Evolutionary conservation across 2,329 filamentous ascomycete species (phyloP).

Genomic region (Cladosporium sp.): DNA sequence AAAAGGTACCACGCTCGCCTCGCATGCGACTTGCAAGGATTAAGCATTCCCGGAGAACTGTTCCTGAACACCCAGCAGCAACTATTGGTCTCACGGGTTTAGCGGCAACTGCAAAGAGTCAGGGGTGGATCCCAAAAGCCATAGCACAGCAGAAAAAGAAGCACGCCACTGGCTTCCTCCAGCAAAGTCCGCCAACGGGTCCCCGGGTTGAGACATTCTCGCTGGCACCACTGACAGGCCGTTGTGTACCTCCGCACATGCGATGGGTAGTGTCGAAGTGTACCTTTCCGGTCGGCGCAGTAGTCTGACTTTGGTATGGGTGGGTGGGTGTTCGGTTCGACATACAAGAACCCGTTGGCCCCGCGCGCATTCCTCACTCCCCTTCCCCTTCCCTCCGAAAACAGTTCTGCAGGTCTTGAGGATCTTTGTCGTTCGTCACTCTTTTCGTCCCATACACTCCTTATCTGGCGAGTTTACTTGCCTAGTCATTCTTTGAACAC

Average conservation of each 20-base stretch:
- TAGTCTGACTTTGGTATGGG: slow-evolving; percentile 64
- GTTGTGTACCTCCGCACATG: slow-evolving; percentile 7
- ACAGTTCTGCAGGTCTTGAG: slow-evolving; percentile 13
- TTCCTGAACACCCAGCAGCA: background rate
- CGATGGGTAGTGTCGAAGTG: background rate
- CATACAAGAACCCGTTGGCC: slow-evolving; percentile 9
- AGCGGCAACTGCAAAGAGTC: slow-evolving; percentile 1
- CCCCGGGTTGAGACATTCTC: slow-evolving; percentile 12
- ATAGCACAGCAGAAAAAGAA: slow-evolving; percentile 1
- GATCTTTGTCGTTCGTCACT: slow-evolving; percentile 12
- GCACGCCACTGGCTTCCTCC: background rate
- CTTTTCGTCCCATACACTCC: slow-evolving; percentile 14
- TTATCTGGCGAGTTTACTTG: background rate
- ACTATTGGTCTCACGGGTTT: background rate
- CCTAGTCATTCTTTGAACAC: slow-evolving; percentile 10
- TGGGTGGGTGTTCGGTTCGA: slow-evolving; percentile 92
- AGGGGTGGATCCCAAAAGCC: too few relatives aligned
- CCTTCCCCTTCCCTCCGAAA: slow-evolving; percentile 9
- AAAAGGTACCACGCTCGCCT: slow-evolving; percentile 8
- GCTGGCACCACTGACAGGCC: slow-evolving; percentile 7
- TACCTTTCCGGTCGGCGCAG: slow-evolving; percentile 56
- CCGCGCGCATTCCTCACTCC: slow-evolving; percentile 9
- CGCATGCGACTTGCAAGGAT: slow-evolving; percentile 11
- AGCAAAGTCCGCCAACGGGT: slow-evolving; percentile 9
- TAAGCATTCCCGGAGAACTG: background rate